Evolutionary conservation across 371 early-diverging fungal species (phyloP), one percentile per base, ranked within the genome.

Genomic region (Lichtheimia hyalospora): DNA sequence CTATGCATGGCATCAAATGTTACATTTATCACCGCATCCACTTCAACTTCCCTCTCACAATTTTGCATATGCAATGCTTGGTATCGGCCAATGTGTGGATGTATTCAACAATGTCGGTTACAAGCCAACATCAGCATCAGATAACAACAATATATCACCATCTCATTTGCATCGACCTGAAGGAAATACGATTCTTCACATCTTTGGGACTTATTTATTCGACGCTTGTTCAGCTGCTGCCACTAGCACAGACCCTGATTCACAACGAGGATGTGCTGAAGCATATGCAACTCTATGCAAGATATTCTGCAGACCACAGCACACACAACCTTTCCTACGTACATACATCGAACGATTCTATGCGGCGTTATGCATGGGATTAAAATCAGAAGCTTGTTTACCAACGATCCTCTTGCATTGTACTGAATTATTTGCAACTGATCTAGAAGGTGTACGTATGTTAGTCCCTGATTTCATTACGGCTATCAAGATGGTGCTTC

Each of bases 131-230:
- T 25, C 25, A 34, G 34, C 8, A 34, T 34, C 34, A 1, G 34
- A 34, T 8, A 2, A 10, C 34, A 34, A 34, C 34, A 34, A 6
- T 1, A 5, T 34, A 34, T 5, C 34, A 4, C 0, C 34, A 2
- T 10, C 34, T 34, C 34, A 34, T 34, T 8, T 10, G 10, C 34
- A 34, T 34, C 34, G 34, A 8, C 34, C 34, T 4, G 34, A 34
- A 34, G 92, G 92, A 14, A 93, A 92, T 61, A 91, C 91, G 0
- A 57, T 93, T 0, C 71, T 93, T 41, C 74, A 86, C 57, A 89
- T 93, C 86, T 91, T 91, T 80, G 91, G 91, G 2, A 68, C 75
- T 1, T 91, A 85, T 78, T 76, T 93, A 5, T 92, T 92, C 76
- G 89, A 89, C 51, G 89, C 88, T 0, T 68, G 77, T 15, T 63